Evolutionary conservation across 2,329 filamentous ascomycete species (phyloP).

Genomic region (Talaromyces sp.): DNA sequence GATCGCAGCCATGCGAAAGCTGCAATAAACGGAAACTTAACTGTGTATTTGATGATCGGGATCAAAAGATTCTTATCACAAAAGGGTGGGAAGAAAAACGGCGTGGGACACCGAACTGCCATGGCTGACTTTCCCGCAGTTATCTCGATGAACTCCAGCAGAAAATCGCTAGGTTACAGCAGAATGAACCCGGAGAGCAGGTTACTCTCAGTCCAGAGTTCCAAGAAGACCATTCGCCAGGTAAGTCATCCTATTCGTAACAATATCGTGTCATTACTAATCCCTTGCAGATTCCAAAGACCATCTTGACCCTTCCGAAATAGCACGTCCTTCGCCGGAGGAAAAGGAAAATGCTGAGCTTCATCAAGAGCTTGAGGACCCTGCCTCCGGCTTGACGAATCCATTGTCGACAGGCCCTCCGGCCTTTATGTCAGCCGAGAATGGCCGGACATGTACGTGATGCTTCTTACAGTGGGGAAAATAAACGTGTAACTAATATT

Average conservation of each 20-base stretch:
- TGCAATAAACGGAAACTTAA: slow-evolving; percentile 48
- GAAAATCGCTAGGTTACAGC: slow-evolving; percentile 28
- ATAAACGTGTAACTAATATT: slow-evolving; percentile 22
- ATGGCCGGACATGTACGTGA: slow-evolving; percentile 48
- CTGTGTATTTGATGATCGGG: slow-evolving; percentile 50
- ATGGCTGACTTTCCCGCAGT: slow-evolving; percentile 22
- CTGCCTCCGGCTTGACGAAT: slow-evolving; percentile 44
- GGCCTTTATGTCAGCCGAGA: slow-evolving; percentile 46
- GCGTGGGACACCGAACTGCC: not conserved
- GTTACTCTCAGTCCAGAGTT: slow-evolving; percentile 24
- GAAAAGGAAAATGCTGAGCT: slow-evolving; percentile 17
- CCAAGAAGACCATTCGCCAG: slow-evolving; percentile 12
- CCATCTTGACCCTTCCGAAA: slow-evolving; percentile 20
- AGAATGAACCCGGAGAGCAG: slow-evolving; percentile 15
- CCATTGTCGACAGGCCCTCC: slow-evolving; percentile 46
- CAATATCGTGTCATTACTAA: slow-evolving; percentile 2
- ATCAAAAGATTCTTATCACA: slow-evolving; percentile 55
- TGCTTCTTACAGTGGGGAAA: not conserved
- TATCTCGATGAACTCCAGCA: slow-evolving; percentile 43
- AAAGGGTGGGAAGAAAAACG: slow-evolving; percentile 39
- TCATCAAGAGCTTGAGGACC: slow-evolving; percentile 26
- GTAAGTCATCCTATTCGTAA: slow-evolving; percentile 1
- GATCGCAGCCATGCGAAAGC: slow-evolving; percentile 46
- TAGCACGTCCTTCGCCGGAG: slow-evolving; percentile 16
- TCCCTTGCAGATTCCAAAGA: slow-evolving; percentile 18